Percentiles rank a stretch among this genome's conserved stretches.
phyloP scores from a whole-genome alignment of 2,329 filamentous ascomycete species.

The Calonectria leucothoes region DNA sequence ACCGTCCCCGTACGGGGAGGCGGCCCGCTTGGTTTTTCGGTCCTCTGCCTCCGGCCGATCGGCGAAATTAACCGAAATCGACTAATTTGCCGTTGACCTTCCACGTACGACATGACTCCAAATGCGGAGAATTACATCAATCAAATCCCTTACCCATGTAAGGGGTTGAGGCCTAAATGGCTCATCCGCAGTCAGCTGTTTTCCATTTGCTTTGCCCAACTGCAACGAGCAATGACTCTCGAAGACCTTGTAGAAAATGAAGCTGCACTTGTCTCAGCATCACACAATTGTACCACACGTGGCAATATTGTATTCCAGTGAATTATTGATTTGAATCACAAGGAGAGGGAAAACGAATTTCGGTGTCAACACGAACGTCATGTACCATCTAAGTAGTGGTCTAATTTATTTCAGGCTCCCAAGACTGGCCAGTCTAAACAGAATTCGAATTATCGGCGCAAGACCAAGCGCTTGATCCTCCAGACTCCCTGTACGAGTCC shows the following conservation, averaged over 20 bases:
- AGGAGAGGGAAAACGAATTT: not conserved
- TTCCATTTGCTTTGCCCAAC: not conserved
- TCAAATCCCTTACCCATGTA: not conserved
- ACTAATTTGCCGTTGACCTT: not conserved
- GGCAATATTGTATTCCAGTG: not conserved
- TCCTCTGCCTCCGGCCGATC: not conserved
- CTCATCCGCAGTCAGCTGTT: not conserved
- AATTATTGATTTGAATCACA: not conserved
- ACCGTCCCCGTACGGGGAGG: not conserved
- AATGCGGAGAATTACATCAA: not conserved
- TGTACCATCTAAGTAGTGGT: not conserved
- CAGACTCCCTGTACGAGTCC: constrained; percentile 45
- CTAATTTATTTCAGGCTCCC: not conserved
- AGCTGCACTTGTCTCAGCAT: too few relatives aligned
- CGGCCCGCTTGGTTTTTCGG: not conserved
- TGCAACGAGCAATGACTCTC: too few relatives aligned
- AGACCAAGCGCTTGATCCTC: constrained; percentile 51
- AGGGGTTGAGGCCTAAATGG: not conserved
- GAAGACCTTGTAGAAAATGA: not conserved
- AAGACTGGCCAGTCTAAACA: not conserved
- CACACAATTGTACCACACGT: not conserved
- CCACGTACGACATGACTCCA: not conserved
- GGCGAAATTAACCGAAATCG: not conserved
- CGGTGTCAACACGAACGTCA: not conserved
- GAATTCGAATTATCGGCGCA: constrained; percentile 54